Conservation (phyloP, 352 stramenopile species). For the Pythium coloratum region DNA sequence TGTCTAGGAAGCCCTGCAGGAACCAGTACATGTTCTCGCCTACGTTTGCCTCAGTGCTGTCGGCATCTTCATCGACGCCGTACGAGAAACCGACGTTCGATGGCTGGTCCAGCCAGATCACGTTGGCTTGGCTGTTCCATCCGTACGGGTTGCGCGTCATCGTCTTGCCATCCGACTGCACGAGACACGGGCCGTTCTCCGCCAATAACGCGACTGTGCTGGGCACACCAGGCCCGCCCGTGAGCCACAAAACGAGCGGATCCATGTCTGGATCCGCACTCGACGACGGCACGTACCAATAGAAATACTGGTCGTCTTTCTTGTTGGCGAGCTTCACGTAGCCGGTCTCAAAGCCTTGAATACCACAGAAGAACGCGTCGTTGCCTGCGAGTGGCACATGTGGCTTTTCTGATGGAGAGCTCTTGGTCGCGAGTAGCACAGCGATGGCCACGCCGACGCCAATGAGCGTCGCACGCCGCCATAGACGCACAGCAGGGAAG, state of each 20-base stretch:
- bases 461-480: not conserved
- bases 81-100: slow-evolving; percentile 46
- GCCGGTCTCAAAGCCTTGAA: slow-evolving; percentile 42
- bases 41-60: slow-evolving; percentile 37
- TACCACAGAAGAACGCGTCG: slow-evolving; percentile 32
- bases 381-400: not conserved
- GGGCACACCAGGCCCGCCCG: slow-evolving; percentile 42
- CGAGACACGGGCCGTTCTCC: slow-evolving; percentile 55
- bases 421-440: slow-evolving; percentile 2
- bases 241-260: slow-evolving; percentile 63
- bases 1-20: slow-evolving; percentile 48
- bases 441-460: slow-evolving; percentile 1
- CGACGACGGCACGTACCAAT: slow-evolving; percentile 61
- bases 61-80: slow-evolving; percentile 30
- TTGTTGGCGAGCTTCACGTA: slow-evolving; percentile 56
- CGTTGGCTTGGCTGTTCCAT: slow-evolving; percentile 51
- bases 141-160: slow-evolving; percentile 41
- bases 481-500: not conserved
- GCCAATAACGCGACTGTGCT: slow-evolving; percentile 41
- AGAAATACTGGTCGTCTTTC: slow-evolving; percentile 65
- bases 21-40: slow-evolving; percentile 60
- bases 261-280: slow-evolving; percentile 33
- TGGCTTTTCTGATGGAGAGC: not conserved
- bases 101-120: slow-evolving; percentile 54
- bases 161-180: slow-evolving; percentile 34